Conservation (phyloP, 2,329 filamentous ascomycete species). For the Beauveria sp. region DNA sequence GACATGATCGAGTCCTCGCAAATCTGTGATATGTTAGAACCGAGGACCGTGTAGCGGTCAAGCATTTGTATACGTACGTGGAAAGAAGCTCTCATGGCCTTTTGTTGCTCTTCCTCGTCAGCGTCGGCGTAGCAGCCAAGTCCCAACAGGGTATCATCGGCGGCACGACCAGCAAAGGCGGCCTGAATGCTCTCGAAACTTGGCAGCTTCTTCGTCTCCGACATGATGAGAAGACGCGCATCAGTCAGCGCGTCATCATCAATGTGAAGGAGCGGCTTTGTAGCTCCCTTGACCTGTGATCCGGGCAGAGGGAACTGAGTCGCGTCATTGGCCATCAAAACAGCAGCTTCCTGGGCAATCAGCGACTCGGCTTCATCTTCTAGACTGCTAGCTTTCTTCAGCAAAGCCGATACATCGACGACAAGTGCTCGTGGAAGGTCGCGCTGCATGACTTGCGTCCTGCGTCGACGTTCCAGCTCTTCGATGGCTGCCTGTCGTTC, state of each 20-base stretch:
- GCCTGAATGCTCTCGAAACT: conserved; percentile 43
- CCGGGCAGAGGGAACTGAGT: conserved; percentile 64
- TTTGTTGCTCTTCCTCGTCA: conserved; percentile 60
- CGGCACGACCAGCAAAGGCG: conserved; percentile 46
- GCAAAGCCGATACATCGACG: conserved; percentile 62
- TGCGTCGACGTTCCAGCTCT: conserved; percentile 70
- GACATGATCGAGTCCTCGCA: conserved; percentile 67
- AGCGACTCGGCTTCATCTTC: conserved; percentile 58
- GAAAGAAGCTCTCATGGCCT: conserved; percentile 62
- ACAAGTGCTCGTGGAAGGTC: conserved; percentile 68
- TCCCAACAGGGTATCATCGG: conserved; percentile 60
- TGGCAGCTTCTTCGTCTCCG: conserved; percentile 53
- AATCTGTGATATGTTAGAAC: conserved; percentile 35
- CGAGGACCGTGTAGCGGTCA: not conserved
- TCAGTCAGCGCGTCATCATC: conserved; percentile 65
- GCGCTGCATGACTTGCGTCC: conserved; percentile 87
- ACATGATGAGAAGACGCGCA: conserved; percentile 68
- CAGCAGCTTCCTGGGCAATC: conserved; percentile 69
- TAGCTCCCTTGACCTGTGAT: conserved; percentile 54
- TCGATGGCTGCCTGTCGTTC: conserved; percentile 65
- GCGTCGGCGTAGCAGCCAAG: conserved; percentile 74
- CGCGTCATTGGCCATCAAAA: conserved; percentile 77
- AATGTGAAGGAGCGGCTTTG: conserved; percentile 53
- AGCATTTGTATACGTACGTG: conserved; percentile 45
- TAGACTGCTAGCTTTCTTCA: conserved; percentile 54